Conservation (phyloP, 2,329 filamentous ascomycete species). For the Aspergillus novoparasiticus region DNA sequence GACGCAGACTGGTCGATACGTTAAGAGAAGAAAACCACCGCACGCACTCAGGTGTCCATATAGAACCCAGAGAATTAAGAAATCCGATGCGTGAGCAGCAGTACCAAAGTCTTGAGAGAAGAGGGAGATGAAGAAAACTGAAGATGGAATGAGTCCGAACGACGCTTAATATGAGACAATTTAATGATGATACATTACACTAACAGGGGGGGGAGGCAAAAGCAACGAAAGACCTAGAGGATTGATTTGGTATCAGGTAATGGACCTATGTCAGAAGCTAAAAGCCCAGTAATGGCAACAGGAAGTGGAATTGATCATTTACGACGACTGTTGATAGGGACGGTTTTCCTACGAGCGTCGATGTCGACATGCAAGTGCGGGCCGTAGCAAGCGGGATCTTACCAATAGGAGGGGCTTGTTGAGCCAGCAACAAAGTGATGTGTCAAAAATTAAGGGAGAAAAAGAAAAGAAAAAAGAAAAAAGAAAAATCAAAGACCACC, state of each 20-base stretch:
- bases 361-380: conserved; percentile 7
- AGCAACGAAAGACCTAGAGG: background rate
- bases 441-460: conserved; percentile 1
- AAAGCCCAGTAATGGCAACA: background rate
- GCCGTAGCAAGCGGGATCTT: conserved; percentile 2
- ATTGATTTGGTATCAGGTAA: background rate
- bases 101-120: background rate
- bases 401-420: conserved; percentile 2
- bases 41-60: background rate
- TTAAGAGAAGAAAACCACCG: background rate
- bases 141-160: background rate
- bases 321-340: background rate
- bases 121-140: background rate
- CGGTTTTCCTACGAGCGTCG: background rate
- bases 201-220: background rate
- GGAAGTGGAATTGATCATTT: background rate
- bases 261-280: background rate
- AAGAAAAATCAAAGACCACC: background rate
- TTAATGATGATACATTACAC: conserved; percentile 2
- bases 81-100: background rate
- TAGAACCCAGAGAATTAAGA: background rate
- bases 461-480: background rate
- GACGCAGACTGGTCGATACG: conserved; percentile 1
- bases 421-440: conserved; percentile 8
- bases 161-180: conserved; percentile 37